These are phyloP conservation scores for Iberis pinnata DNA, from an alignment of 345 rosid genomes.

Conservation along the genomic window DNA sequence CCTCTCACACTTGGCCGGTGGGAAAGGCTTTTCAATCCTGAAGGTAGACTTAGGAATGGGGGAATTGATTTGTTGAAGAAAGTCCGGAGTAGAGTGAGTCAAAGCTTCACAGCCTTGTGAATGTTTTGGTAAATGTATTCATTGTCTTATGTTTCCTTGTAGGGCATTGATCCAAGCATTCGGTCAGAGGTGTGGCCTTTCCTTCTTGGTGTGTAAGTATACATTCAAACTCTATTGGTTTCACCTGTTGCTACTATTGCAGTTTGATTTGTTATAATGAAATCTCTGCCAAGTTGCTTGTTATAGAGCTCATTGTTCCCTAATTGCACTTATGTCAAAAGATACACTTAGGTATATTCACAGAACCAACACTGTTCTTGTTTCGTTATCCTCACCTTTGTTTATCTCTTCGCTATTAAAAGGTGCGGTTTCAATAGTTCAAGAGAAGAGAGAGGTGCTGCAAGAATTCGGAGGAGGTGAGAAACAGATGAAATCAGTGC, in stretches of 20 bases:
- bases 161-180: slow-evolving; percentile 91
- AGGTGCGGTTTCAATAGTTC: slow-evolving; percentile 78
- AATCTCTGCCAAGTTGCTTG: too few relatives aligned
- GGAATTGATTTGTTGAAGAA: slow-evolving; percentile 77
- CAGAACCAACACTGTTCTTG: not conserved
- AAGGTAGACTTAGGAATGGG: slow-evolving; percentile 69
- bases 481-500: slow-evolving; percentile 1
- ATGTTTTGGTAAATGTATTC: slow-evolving; percentile 6
- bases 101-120: slow-evolving; percentile 5
- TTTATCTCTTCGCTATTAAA: slow-evolving; percentile 15
- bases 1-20: slow-evolving; percentile 67
- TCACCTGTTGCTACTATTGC: too few relatives aligned
- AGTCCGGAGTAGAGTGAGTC: slow-evolving; percentile 87
- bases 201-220: slow-evolving; percentile 95
- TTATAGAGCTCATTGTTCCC: too few relatives aligned
- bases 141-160: slow-evolving; percentile 19
- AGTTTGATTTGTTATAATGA: not conserved
- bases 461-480: slow-evolving; percentile 68
- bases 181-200: slow-evolving; percentile 94
- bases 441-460: slow-evolving; percentile 59
- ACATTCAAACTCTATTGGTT: slow-evolving; percentile 6
- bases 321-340: too few relatives aligned
- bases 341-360: too few relatives aligned
- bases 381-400: not conserved
- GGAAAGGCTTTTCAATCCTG: slow-evolving; percentile 57